Conservation (phyloP, 352 stramenopile species). For the Globisporangium echinulatum region DNA sequence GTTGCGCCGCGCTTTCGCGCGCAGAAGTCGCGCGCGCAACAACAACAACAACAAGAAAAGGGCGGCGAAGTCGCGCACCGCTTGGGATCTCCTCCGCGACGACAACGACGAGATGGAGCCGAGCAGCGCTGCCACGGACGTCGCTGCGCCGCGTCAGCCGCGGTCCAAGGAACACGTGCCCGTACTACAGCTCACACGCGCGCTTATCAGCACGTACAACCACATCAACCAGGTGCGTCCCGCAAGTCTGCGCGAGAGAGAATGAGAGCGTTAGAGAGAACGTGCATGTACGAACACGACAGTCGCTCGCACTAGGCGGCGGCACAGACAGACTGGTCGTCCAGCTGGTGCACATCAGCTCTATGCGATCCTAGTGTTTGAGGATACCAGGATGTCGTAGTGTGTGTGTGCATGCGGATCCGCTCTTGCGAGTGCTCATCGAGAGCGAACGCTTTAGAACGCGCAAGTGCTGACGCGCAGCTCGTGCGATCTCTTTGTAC, state of each 20-base stretch:
- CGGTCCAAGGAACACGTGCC: constrained; percentile 33
- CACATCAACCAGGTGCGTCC: constrained; percentile 89
- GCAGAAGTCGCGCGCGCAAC: not conserved
- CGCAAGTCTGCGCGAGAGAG: not conserved
- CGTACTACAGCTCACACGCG: constrained; percentile 80
- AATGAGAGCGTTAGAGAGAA: no score
- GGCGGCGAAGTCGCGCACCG: not conserved
- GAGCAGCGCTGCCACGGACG: not conserved
- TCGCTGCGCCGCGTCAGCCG: constrained; percentile 5
- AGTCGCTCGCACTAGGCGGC: not conserved
- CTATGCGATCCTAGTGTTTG: not conserved
- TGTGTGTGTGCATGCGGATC: not conserved
- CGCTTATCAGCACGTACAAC: constrained; percentile 96
- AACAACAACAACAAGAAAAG: constrained; percentile 4
- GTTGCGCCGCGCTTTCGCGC: no score
- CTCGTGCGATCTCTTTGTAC: no score
- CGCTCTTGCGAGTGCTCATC: no score
- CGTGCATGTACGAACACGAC: not conserved
- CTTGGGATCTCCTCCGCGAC: constrained; percentile 4
- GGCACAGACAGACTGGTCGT: not conserved
- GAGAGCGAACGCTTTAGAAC: not conserved
- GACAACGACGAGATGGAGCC: constrained; percentile 8
- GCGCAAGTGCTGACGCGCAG: constrained; percentile 1
- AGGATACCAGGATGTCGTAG: not conserved
- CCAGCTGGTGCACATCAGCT: constrained; percentile 8